Evolutionary conservation across 805 yeast species (phyloP).

Genomic region (Schizosaccharomyces lindneri): DNA sequence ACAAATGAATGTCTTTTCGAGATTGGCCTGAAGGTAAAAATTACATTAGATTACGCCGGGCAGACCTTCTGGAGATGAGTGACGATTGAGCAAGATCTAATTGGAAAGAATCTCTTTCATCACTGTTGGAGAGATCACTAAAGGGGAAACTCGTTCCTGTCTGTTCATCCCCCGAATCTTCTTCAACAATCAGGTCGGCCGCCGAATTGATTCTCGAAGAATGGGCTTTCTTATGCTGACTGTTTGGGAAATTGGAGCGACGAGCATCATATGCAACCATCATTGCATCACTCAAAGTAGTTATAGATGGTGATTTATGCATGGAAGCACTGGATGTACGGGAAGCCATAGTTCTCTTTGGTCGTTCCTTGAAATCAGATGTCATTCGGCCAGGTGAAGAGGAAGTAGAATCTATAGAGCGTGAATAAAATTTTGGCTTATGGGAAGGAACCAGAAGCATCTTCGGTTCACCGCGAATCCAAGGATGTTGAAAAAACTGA

Average conservation of each 20-base stretch:
- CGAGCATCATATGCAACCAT: neutral
- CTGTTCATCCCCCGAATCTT: neutral
- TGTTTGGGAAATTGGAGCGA: neutral
- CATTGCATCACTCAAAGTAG: neutral
- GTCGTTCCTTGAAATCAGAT: too few species aligned
- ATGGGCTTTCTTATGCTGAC: neutral
- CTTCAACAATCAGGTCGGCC: neutral
- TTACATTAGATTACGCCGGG: neutral
- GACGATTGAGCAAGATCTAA: neutral
- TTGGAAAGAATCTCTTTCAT: neutral
- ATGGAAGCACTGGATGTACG: neutral
- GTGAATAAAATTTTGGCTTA: neutral
- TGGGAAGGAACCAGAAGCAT: neutral
- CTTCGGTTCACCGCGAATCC: conserved; percentile 24
- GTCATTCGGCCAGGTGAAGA: neutral
- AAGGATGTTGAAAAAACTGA: conserved; percentile 49
- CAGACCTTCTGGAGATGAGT: neutral
- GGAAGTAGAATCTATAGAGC: neutral
- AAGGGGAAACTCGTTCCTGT: neutral
- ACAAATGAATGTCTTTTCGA: too few species aligned
- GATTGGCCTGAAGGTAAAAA: too few species aligned
- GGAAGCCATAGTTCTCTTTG: neutral
- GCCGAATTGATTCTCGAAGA: neutral
- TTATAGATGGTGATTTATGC: neutral
- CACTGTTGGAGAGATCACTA: neutral